phyloP scores from a whole-genome alignment of 768 basidiomycete genomes.

The Rickenella mellea region DNA sequence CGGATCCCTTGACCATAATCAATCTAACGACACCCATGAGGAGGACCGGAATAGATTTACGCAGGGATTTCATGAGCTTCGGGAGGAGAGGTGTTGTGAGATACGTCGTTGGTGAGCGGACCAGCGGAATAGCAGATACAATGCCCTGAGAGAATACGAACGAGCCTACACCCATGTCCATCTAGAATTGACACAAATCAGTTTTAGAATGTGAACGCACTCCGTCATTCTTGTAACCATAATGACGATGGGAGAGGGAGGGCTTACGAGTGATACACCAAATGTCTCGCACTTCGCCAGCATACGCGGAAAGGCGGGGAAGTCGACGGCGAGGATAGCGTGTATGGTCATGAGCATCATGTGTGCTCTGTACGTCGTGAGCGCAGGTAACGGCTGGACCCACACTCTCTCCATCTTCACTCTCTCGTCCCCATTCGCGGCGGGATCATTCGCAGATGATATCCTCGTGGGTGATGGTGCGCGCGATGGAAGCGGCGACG shows the following conservation, averaged over 20 bases:
- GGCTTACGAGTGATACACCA: slow-evolving; percentile 82
- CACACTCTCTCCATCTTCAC: neutral
- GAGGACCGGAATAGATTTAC: slow-evolving; percentile 59
- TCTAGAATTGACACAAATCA: slow-evolving; percentile 37
- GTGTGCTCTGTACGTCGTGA: slow-evolving; percentile 85
- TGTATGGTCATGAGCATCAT: slow-evolving; percentile 92
- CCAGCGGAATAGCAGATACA: slow-evolving; percentile 74
- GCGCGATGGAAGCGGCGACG: slow-evolving; percentile 12
- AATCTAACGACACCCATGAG: slow-evolving; percentile 70
- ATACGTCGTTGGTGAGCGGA: slow-evolving; percentile 52
- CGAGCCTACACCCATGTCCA: slow-evolving; percentile 96
- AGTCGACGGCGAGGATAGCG: slow-evolving; percentile 93
- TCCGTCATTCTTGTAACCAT: neutral
- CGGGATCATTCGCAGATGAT: slow-evolving; percentile 1
- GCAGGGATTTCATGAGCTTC: slow-evolving; percentile 41
- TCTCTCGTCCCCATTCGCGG: neutral
- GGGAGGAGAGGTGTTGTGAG: slow-evolving; percentile 36
- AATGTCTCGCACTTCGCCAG: slow-evolving; percentile 92
- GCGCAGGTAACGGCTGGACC: slow-evolving; percentile 49
- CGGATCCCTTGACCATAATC: slow-evolving; percentile 80
- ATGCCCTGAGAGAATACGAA: slow-evolving; percentile 96
- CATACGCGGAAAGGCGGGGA: slow-evolving; percentile 79
- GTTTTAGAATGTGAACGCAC: neutral
- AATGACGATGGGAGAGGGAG: slow-evolving; percentile 1
- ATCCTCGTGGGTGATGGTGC: slow-evolving; percentile 12